Evolutionary conservation across 1,284 basidiomycete genomes (phyloP), one percentile per base, ranked within the genome.

Genomic region (Athelia sp.): DNA sequence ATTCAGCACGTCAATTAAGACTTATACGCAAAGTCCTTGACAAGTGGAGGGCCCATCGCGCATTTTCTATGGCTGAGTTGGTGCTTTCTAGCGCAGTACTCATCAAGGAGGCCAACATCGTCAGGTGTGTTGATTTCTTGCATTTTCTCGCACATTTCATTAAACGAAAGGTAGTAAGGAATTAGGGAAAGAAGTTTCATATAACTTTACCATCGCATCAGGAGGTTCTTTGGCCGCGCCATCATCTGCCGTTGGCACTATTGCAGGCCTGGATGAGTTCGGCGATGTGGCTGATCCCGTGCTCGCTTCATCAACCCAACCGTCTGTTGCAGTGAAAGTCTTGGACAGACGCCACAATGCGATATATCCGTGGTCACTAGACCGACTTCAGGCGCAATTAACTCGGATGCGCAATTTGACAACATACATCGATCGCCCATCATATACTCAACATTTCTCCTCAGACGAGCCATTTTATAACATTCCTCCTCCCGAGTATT

Each of bases 361-460:
- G 29, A 83, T 96, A 50, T 95, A 94, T 62, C 76, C 84, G 4
- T 99, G 96, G 96, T 94, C 93, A n/a, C 70, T 96, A 36, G 84
- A 90, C 56, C 84, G 91, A 43, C 82, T 98, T 62, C 84, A 89
- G 56, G 88, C 92, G 57, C 93, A 95, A 53, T 73, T 98, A 6
- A 84, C 87, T 54, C 87, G 91, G 56, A 99, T 99, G 95, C 87
- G 93, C 43, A 96, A 96, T 62, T 74, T 96, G 29, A 91, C 88
- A 18, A 85, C 85, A 17, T 93, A 94, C 65, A 90, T 95, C 58
- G 90, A 94, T 67, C 84, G 89, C 50, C 95, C 96, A 4, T 90
- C 89, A 13, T 96, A 93, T 68, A 89, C 90, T 15, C 86, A 87
- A 55, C 95, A 98, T 66, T 96, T 98, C 69, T 90, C 91, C 35